Base-by-base conservation (phyloP, 176 grass and related monocot genomes). In the Eleusine indica region DNA sequence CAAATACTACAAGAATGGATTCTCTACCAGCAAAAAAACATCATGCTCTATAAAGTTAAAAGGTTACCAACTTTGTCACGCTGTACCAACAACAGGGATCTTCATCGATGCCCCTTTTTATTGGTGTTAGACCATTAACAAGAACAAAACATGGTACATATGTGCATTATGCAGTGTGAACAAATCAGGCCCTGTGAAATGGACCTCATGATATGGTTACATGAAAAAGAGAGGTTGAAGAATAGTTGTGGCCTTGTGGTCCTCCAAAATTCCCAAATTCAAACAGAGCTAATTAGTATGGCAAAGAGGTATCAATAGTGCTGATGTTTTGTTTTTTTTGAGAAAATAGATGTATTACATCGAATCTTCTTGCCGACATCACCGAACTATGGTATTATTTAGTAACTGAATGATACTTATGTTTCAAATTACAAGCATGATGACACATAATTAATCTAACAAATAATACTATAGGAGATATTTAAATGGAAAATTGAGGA, bases 1-100 rank as follows among this genome's bases (percentile, higher is more conserved):
- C 37, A 93, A 15, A 18, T 67, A 43, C 38, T 67, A 52, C 29
- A 81, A 68, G 57, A 53, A 5, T 78, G 11, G 41, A 81, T 32
- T 53, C 1, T 12, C 12, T 54, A 76, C 12, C 51, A 47, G 28
- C 13, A 37, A 83, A 79, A 80, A 71, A 73, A 70, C 9, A 77
- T 3, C 7, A 13, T 71, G 65, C 37, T 64, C 11, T 75, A 39
- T 43, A 58, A 84, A 57, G 47, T 68, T 28, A 84, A 74, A 16
- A 79, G 21, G 40, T 48, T 80, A 84, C 7, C 4, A 84, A 51
- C 81, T 43, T 65, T 32, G 57, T 16, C 46, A 52, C 29, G 14
- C 52, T 37, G 37, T 64, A 69, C 14, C 72, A 67, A 15, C 66
- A 18, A 63, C 62, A 54, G 43, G 41, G 9, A 61, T 63, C 69